Conservation (phyloP, 2,329 filamentous ascomycete species). For the Beauveria sp. region DNA sequence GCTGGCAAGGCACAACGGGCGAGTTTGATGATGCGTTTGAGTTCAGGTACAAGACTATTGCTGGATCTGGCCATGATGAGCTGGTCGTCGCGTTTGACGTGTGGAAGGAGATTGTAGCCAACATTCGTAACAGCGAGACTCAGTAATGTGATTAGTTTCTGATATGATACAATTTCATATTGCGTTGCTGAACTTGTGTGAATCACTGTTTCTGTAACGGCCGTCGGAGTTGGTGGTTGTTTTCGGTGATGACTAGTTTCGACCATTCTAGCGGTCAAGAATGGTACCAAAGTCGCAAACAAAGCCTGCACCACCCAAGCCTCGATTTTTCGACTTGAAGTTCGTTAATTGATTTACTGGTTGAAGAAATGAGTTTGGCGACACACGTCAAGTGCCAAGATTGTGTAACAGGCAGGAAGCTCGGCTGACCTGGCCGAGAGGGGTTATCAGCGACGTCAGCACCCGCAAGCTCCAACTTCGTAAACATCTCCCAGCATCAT, state of each 20-base stretch:
- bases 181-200: too few species aligned
- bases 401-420: background rate
- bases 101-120: constrained; percentile 1
- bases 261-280: background rate
- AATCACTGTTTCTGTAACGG: background rate
- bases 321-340: background rate
- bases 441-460: constrained; percentile 4
- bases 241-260: background rate
- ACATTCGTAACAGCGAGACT: background rate
- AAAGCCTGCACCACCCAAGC: background rate
- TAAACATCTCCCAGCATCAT: background rate
- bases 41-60: background rate
- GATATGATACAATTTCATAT: background rate
- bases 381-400: background rate
- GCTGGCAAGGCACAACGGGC: constrained; percentile 1
- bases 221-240: background rate
- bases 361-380: background rate
- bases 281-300: too few species aligned
- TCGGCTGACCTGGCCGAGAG: background rate
- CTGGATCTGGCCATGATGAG: constrained; percentile 7
- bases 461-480: background rate
- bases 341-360: too few species aligned
- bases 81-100: constrained; percentile 2
- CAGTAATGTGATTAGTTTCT: background rate
- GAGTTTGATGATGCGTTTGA: constrained; percentile 7